A percentile compares a stretch with the other conserved stretches of the same genome.
phyloP scores from a whole-genome alignment of 768 basidiomycete species.

The Boletus tomentosulus region DNA sequence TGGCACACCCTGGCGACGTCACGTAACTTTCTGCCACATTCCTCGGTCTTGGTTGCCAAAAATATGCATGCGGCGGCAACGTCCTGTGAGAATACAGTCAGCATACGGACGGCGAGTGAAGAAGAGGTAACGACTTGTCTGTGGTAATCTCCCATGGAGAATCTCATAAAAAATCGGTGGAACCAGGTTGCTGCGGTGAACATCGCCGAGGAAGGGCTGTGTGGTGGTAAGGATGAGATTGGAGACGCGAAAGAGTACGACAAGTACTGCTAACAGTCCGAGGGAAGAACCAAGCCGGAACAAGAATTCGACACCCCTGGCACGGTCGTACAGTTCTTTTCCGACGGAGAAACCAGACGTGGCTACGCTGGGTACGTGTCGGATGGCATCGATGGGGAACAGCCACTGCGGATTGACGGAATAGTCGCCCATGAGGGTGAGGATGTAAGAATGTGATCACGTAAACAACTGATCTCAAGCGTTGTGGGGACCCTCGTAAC shows the following conservation, averaged over 20 bases:
- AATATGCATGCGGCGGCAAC: slow-evolving; percentile 85
- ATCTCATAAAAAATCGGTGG: slow-evolving; percentile 88
- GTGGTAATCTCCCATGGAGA: slow-evolving; percentile 80
- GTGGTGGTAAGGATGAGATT: slow-evolving; percentile 15
- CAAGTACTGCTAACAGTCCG: slow-evolving; percentile 53
- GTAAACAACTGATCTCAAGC: slow-evolving; percentile 12
- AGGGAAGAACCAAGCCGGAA: slow-evolving; percentile 78
- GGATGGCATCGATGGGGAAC: slow-evolving; percentile 57
- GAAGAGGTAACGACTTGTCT: slow-evolving; percentile 44
- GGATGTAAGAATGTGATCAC: slow-evolving; percentile 19
- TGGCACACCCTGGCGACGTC: slow-evolving; percentile 76
- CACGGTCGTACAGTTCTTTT: slow-evolving; percentile 73
- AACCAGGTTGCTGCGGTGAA: slow-evolving; percentile 89
- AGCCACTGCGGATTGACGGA: slow-evolving; percentile 59
- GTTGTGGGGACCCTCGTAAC: neutral
- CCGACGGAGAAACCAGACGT: slow-evolving; percentile 45
- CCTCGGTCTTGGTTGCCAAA: slow-evolving; percentile 88
- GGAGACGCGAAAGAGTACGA: slow-evolving; percentile 4
- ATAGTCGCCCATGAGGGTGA: slow-evolving; percentile 23
- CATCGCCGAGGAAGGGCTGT: slow-evolving; percentile 75
- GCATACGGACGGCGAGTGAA: slow-evolving; percentile 2
- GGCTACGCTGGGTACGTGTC: slow-evolving; percentile 53
- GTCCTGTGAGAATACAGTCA: slow-evolving; percentile 43
- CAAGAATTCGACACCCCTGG: slow-evolving; percentile 80
- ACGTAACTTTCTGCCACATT: slow-evolving; percentile 81